Conservation (phyloP, 495 filamentous ascomycete genomes). For the Penicillium taxi region DNA sequence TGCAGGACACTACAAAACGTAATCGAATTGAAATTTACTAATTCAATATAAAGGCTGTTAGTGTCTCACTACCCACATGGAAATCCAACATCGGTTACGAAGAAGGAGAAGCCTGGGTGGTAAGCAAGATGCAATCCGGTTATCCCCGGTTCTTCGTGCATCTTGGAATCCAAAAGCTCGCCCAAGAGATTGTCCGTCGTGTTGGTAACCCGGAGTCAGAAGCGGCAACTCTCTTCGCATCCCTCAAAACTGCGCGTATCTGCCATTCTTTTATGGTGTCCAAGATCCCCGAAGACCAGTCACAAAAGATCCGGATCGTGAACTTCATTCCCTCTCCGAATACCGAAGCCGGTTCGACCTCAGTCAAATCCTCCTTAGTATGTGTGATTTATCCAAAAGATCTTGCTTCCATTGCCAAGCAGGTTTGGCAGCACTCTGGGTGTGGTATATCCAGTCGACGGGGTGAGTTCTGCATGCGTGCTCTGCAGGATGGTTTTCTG, state of each 20-base stretch:
- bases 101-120: constrained; percentile 80
- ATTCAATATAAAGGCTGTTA: constrained; percentile 63
- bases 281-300: constrained; percentile 41
- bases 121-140: constrained; percentile 77
- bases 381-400: constrained; percentile 64
- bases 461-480: constrained; percentile 74
- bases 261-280: constrained; percentile 65
- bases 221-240: constrained; percentile 75
- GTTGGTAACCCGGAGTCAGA: constrained; percentile 53
- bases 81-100: constrained; percentile 83
- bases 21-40: constrained; percentile 3
- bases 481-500: constrained; percentile 64
- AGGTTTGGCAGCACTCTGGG: constrained; percentile 96
- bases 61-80: constrained; percentile 95
- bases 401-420: constrained; percentile 62
- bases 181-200: constrained; percentile 53
- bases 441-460: constrained; percentile 88
- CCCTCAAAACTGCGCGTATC: constrained; percentile 52
- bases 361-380: constrained; percentile 50
- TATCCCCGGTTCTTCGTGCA: constrained; percentile 97
- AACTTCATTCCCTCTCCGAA: constrained; percentile 53
- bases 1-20: neutral
- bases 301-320: constrained; percentile 50
- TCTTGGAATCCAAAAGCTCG: constrained; percentile 68
- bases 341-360: constrained; percentile 20